These are phyloP conservation scores for Cordyceps javanica DNA, from an alignment of 2,329 filamentous ascomycete species.

Conservation along the genomic window DNA sequence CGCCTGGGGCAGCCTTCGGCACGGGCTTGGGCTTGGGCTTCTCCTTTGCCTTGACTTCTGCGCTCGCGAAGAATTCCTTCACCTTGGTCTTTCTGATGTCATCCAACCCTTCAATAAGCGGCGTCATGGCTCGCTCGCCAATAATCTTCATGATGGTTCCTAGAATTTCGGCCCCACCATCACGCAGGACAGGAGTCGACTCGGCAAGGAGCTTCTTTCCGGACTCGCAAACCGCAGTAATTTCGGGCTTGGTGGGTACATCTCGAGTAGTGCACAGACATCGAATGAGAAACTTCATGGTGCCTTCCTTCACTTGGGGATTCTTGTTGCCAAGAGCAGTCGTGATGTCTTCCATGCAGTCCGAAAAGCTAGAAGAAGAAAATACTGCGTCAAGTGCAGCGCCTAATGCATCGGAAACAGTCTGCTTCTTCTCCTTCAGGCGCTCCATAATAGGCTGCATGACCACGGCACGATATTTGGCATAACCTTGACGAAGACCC, in stretches of 20 bases:
- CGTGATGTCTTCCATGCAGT: constrained; percentile 86
- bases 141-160: constrained; percentile 98
- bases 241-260: constrained; percentile 78
- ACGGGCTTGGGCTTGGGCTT: constrained; percentile 77
- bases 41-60: constrained; percentile 42
- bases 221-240: constrained; percentile 77
- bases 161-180: constrained; percentile 84
- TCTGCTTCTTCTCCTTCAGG: constrained; percentile 92
- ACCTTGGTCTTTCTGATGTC: constrained; percentile 95
- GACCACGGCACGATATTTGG: constrained; percentile 72
- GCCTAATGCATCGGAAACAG: constrained; percentile 81
- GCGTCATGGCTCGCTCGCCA: constrained; percentile 91
- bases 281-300: constrained; percentile 86
- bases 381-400: constrained; percentile 72
- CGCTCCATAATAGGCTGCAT: constrained; percentile 91
- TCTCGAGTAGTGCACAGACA: constrained; percentile 77
- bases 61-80: constrained; percentile 78
- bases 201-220: constrained; percentile 87
- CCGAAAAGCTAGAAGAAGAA: constrained; percentile 62
- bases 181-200: constrained; percentile 76
- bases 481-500: constrained; percentile 71
- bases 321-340: constrained; percentile 90
- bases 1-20: constrained; percentile 43
- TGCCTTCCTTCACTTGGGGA: constrained; percentile 93
- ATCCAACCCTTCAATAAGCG: constrained; percentile 84